These are phyloP conservation scores for Uncinocarpus reesii DNA, from an alignment of 2,329 filamentous ascomycete genomes.

Conservation along the genomic window DNA sequence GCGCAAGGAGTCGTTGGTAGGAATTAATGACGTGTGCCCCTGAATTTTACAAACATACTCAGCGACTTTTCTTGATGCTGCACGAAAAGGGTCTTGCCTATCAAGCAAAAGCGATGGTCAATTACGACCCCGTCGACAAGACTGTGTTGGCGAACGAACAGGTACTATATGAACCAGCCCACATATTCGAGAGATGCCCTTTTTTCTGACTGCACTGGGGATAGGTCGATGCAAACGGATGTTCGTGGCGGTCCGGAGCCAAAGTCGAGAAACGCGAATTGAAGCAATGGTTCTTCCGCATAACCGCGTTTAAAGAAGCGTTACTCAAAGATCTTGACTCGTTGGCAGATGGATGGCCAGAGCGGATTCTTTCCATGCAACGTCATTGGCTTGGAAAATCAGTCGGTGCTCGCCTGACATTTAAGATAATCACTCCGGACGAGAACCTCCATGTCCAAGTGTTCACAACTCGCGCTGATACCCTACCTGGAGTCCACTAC, in stretches of 20 bases:
- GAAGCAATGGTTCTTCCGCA: conserved; percentile 84
- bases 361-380: conserved; percentile 72
- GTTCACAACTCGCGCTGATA: conserved; percentile 78
- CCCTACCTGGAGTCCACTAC: conserved; percentile 78
- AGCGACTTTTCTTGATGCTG: conserved; percentile 71
- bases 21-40: conserved; percentile 78
- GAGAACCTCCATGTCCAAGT: conserved; percentile 49
- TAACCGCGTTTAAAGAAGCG: conserved; percentile 65
- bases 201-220: conserved; percentile 11
- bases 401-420: conserved; percentile 60
- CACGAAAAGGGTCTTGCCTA: conserved; percentile 67
- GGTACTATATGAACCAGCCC: conserved; percentile 21
- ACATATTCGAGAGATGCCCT: not conserved
- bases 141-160: conserved; percentile 90
- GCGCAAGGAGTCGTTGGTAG: conserved; percentile 36
- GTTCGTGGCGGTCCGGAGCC: conserved; percentile 78
- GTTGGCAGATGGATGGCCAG: conserved; percentile 64
- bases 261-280: conserved; percentile 68
- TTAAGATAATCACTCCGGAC: conserved; percentile 44
- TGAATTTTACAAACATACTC: conserved; percentile 79
- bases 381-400: conserved; percentile 81
- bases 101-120: conserved; percentile 72
- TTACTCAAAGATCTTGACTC: conserved; percentile 60
- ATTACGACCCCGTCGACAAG: conserved; percentile 81
- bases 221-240: conserved; percentile 67